Evolutionary conservation across 441 rosid genomes (phyloP).

Genomic region (Omphalea diandra): DNA sequence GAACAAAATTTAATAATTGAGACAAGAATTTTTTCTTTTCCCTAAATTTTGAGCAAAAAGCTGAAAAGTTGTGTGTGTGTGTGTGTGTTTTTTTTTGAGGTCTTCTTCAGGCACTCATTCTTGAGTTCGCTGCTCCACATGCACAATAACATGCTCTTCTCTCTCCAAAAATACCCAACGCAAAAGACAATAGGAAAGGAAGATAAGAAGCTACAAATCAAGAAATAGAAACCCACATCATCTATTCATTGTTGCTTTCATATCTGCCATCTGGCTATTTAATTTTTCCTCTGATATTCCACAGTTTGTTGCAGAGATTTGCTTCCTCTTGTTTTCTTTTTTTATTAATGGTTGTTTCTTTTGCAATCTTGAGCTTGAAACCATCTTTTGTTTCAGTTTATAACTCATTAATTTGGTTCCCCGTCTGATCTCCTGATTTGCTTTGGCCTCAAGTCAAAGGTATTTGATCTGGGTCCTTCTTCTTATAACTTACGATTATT

Average conservation of each 20-base stretch:
- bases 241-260: slow-evolving; percentile 16
- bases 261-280: slow-evolving; percentile 26
- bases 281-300: slow-evolving; percentile 40
- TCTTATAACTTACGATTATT: neutral
- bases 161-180: slow-evolving; percentile 15
- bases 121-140: slow-evolving; percentile 30
- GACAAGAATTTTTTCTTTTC: slow-evolving; percentile 9
- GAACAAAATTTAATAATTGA: neutral
- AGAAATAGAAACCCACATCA: slow-evolving; percentile 34
- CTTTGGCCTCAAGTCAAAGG: slow-evolving; percentile 35
- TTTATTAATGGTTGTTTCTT: slow-evolving; percentile 3
- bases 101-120: slow-evolving; percentile 5
- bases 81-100: slow-evolving; percentile 22
- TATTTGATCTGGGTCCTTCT: slow-evolving; percentile 38
- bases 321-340: too few species aligned
- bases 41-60: slow-evolving; percentile 28
- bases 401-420: slow-evolving; percentile 9
- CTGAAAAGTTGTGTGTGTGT: slow-evolving; percentile 52
- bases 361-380: slow-evolving; percentile 27
- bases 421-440: slow-evolving; percentile 27
- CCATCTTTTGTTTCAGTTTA: slow-evolving; percentile 24
- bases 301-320: slow-evolving; percentile 26
- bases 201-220: slow-evolving; percentile 20
- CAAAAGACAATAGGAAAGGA: slow-evolving; percentile 13
- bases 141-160: slow-evolving; percentile 45